phyloP scores from a whole-genome alignment of 495 filamentous ascomycete genomes.

The Daldinia grandis region DNA sequence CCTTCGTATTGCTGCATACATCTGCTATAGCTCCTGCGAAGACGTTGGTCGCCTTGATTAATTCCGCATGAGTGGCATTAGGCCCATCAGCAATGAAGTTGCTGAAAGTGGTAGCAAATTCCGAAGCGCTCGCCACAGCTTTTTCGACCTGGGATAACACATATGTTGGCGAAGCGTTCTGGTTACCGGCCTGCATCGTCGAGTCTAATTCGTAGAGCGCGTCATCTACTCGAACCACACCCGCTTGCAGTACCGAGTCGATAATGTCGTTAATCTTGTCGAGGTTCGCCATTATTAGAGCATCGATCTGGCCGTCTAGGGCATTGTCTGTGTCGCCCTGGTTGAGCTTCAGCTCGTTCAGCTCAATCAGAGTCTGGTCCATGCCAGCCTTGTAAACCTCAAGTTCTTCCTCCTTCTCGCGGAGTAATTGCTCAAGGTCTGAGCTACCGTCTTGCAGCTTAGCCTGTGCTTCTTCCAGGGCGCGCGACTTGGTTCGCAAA shows the following conservation, averaged over 20 bases:
- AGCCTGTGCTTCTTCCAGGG: slow-evolving; percentile 82
- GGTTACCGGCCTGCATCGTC: slow-evolving; percentile 97
- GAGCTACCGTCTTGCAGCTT: slow-evolving; percentile 81
- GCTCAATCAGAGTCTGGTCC: slow-evolving; percentile 91
- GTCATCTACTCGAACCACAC: slow-evolving; percentile 94
- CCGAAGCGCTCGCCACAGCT: slow-evolving; percentile 90
- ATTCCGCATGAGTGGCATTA: slow-evolving; percentile 86
- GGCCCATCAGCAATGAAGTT: slow-evolving; percentile 97
- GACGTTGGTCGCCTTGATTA: slow-evolving; percentile 90
- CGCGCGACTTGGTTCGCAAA: slow-evolving; percentile 84
- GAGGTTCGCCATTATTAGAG: slow-evolving; percentile 81
- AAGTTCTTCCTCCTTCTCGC: slow-evolving; percentile 95
- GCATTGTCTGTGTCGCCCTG: slow-evolving; percentile 81
- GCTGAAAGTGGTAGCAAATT: slow-evolving; percentile 97
- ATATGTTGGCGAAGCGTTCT: slow-evolving; percentile 95
- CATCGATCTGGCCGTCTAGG: slow-evolving; percentile 90
- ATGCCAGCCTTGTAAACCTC: slow-evolving; percentile 96
- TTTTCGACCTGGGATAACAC: slow-evolving; percentile 97
- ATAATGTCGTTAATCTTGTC: slow-evolving; percentile 97
- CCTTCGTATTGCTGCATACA: slow-evolving; percentile 95
- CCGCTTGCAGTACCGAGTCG: slow-evolving; percentile 93
- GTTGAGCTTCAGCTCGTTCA: slow-evolving; percentile 78
- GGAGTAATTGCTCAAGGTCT: slow-evolving; percentile 82
- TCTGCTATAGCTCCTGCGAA: slow-evolving; percentile 92
- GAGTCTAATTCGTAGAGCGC: slow-evolving; percentile 97